phyloP scores from a whole-genome alignment of 148 eudicot genomes.

The Cornus kousa region DNA sequence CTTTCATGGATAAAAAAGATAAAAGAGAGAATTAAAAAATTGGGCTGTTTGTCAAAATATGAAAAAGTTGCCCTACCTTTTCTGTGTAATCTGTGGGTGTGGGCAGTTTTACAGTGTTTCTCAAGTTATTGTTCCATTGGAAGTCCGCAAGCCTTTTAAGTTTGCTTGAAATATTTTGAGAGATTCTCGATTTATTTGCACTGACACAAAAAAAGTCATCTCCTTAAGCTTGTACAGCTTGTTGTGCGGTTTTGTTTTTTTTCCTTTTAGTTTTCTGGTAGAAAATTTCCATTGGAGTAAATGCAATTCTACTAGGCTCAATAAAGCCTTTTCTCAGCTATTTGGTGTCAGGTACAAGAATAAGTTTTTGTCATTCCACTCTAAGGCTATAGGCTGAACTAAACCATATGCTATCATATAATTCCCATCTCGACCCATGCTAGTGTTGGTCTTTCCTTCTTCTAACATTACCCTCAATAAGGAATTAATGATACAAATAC shows the following conservation, averaged over 20 bases:
- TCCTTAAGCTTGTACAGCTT: background rate
- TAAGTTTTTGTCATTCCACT: too few relatives aligned
- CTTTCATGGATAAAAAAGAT: background rate
- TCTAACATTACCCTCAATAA: too few relatives aligned
- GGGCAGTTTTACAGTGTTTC: background rate
- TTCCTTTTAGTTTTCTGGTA: too few relatives aligned
- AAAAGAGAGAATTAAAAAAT: background rate
- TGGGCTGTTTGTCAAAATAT: background rate
- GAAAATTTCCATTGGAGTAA: too few relatives aligned
- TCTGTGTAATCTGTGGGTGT: background rate
- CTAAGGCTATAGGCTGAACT: too few relatives aligned
- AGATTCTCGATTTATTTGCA: background rate
- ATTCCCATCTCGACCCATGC: too few relatives aligned
- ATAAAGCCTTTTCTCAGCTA: too few relatives aligned
- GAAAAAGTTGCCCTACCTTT: background rate
- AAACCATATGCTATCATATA: too few relatives aligned
- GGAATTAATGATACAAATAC: too few relatives aligned
- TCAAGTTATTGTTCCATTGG: background rate
- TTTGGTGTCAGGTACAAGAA: too few relatives aligned
- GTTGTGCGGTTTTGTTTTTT: background rate
- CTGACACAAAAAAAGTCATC: background rate
- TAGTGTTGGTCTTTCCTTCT: too few relatives aligned
- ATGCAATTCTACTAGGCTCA: too few relatives aligned
- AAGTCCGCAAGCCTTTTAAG: background rate
- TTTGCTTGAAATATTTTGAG: background rate